Conservation (phyloP, 169 alveolate genomes). For the Babesia caballi region DNA sequence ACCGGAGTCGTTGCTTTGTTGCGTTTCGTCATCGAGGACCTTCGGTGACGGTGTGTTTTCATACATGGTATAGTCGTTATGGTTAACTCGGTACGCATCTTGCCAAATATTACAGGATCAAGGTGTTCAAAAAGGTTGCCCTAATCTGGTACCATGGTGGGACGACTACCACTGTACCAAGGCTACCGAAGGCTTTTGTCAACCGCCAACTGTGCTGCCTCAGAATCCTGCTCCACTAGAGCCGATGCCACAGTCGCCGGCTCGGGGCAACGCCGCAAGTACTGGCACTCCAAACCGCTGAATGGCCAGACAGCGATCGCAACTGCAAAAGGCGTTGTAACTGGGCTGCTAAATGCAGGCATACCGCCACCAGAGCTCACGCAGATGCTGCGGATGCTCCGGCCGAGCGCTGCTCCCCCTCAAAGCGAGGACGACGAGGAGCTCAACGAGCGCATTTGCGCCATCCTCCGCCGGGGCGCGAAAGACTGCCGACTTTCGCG, state of each 20-base stretch:
- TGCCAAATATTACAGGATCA: too few relatives aligned
- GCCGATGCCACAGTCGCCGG: background rate
- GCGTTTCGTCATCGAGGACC: slow-evolving; percentile 42
- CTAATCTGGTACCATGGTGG: background rate
- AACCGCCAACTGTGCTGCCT: background rate
- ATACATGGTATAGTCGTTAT: too few relatives aligned
- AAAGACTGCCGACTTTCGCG: background rate
- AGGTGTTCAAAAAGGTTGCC: too few relatives aligned
- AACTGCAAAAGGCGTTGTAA: background rate
- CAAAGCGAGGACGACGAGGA: background rate
- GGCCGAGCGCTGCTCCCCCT: background rate
- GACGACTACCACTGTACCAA: background rate
- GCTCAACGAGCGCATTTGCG: background rate
- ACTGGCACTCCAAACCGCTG: background rate
- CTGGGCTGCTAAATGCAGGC: background rate
- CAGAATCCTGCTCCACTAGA: background rate
- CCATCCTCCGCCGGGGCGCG: background rate
- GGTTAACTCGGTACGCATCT: too few relatives aligned
- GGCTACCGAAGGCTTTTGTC: background rate
- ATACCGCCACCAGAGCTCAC: background rate
- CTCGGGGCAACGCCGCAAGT: background rate
- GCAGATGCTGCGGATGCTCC: background rate
- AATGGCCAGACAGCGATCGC: background rate
- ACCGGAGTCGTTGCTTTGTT: slow-evolving; percentile 72
- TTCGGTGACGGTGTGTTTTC: too few relatives aligned